Evolutionary conservation across 305 asterid species (phyloP).

Genomic region (Fraxinus dipetala): DNA sequence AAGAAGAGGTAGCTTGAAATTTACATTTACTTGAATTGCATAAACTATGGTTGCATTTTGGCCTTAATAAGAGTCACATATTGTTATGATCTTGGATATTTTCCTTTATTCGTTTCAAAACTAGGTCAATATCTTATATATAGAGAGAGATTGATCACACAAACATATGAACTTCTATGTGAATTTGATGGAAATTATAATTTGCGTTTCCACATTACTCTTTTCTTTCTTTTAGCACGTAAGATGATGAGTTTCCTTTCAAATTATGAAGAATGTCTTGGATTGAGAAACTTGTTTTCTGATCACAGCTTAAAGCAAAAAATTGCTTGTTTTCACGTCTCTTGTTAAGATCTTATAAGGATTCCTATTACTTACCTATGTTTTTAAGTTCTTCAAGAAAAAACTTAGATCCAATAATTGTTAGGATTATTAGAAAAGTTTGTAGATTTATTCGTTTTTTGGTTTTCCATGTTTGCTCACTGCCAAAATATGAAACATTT

Average conservation of each 20-base stretch:
- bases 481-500: neutral
- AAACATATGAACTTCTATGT: neutral
- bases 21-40: neutral
- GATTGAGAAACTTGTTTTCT: neutral
- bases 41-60: neutral
- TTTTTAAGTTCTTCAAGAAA: neutral
- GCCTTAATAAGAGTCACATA: neutral
- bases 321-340: neutral
- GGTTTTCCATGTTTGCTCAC: neutral
- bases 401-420: neutral
- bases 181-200: neutral
- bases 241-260: neutral
- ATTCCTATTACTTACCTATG: neutral
- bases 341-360: neutral
- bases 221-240: neutral
- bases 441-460: neutral
- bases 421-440: neutral
- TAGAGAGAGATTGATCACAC: neutral
- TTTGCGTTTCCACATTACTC: neutral
- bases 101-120: neutral
- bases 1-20: constrained; percentile 59
- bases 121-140: neutral
- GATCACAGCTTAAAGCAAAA: neutral
- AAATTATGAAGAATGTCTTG: neutral
- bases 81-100: constrained; percentile 1